These are phyloP conservation scores for Hyaloscypha hepaticicola DNA, from an alignment of 495 filamentous ascomycete genomes.

Conservation along the genomic window DNA sequence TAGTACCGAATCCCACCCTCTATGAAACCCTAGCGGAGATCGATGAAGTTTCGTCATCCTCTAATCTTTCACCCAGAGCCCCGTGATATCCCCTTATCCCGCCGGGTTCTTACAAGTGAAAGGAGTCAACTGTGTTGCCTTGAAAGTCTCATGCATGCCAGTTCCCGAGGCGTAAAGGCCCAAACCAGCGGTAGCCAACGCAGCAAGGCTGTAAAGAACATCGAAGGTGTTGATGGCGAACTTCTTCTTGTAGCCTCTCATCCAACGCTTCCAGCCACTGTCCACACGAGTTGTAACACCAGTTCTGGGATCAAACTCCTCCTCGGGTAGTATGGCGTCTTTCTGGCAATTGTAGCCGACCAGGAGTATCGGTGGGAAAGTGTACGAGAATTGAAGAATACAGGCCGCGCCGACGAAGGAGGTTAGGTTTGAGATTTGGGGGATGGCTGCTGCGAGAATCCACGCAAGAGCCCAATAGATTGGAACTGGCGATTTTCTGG, in stretches of 20 bases:
- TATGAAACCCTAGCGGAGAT: too few species aligned
- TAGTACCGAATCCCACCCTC: too few species aligned
- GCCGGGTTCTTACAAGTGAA: too few species aligned
- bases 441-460: slow-evolving; percentile 49
- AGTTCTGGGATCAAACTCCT: slow-evolving; percentile 46
- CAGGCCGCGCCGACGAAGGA: slow-evolving; percentile 43
- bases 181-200: not conserved
- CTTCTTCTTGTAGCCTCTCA: slow-evolving; percentile 37
- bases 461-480: slow-evolving; percentile 57
- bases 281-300: slow-evolving; percentile 37
- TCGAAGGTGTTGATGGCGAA: slow-evolving; percentile 1
- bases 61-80: too few species aligned
- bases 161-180: not conserved
- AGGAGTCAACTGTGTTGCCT: too few species aligned
- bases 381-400: slow-evolving; percentile 34
- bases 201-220: not conserved
- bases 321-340: slow-evolving; percentile 39
- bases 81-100: too few species aligned
- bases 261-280: slow-evolving; percentile 35
- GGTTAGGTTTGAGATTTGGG: slow-evolving; percentile 44
- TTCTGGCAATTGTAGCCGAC: slow-evolving; percentile 43
- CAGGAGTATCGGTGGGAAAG: slow-evolving; percentile 24
- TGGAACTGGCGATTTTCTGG: slow-evolving; percentile 50
- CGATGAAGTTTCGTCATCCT: too few species aligned
- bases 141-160: too few species aligned